These are phyloP conservation scores for Triticum turgidum DNA, from an alignment of 176 grass and related monocot genomes.

Conservation along the genomic window DNA sequence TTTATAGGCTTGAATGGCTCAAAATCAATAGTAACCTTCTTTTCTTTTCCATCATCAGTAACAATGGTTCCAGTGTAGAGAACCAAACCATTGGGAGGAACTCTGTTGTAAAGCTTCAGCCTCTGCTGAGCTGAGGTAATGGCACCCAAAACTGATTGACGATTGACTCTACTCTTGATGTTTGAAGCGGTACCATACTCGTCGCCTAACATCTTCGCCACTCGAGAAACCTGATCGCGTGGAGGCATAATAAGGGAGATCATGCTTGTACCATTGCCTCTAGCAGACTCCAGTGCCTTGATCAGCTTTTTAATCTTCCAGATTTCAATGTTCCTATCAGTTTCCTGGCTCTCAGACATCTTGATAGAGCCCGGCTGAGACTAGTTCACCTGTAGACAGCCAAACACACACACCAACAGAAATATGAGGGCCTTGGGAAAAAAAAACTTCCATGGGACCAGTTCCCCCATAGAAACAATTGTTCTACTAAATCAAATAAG, in stretches of 20 bases:
- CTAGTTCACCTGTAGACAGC: slow-evolving; percentile 17
- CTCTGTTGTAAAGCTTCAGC: slow-evolving; percentile 57
- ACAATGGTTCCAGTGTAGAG: slow-evolving; percentile 62
- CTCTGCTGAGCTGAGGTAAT: slow-evolving; percentile 61
- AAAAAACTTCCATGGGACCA: neutral
- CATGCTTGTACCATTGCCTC: slow-evolving; percentile 62
- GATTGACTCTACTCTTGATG: slow-evolving; percentile 60
- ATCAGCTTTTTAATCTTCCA: slow-evolving; percentile 67
- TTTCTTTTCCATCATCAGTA: slow-evolving; percentile 61
- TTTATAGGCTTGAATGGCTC: slow-evolving; percentile 62
- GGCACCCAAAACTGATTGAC: slow-evolving; percentile 52
- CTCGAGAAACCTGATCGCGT: slow-evolving; percentile 46
- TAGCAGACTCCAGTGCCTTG: slow-evolving; percentile 54
- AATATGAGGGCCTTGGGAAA: neutral
- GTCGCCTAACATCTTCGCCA: slow-evolving; percentile 62
- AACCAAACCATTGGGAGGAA: slow-evolving; percentile 57
- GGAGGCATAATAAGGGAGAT: slow-evolving; percentile 64
- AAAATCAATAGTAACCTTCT: slow-evolving; percentile 61
- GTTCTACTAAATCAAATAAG: neutral
- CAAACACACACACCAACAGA: neutral
- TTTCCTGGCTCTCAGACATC: slow-evolving; percentile 55
- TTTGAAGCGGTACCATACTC: slow-evolving; percentile 60
- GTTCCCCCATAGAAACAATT: neutral
- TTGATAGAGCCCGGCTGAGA: slow-evolving; percentile 11
- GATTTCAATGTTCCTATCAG: slow-evolving; percentile 59